These are phyloP conservation scores for Schwanniomyces etchellsii DNA, from an alignment of 1,139 yeast species.

Conservation along the genomic window DNA sequence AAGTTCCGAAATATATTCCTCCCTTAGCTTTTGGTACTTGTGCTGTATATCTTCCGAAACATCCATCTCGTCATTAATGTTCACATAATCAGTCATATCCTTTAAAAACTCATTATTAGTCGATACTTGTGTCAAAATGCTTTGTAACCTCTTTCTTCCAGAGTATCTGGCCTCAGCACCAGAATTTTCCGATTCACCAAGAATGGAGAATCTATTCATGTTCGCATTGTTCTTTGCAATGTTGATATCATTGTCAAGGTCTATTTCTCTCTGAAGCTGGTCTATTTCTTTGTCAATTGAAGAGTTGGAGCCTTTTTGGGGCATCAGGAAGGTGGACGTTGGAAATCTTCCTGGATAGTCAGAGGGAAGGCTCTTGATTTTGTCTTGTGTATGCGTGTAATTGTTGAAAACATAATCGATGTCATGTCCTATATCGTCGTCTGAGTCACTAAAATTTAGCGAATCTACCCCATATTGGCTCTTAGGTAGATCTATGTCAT, in stretches of 20 bases:
- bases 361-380: constrained; percentile 1
- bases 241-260: constrained; percentile 3
- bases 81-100: constrained; percentile 17
- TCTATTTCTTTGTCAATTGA: constrained; percentile 2
- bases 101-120: constrained; percentile 17
- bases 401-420: constrained; percentile 4
- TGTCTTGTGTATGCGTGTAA: constrained; percentile 4
- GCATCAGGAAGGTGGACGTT: too few relatives aligned
- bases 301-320: neutral
- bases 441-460: constrained; percentile 15
- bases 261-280: constrained; percentile 2
- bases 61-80: constrained; percentile 11
- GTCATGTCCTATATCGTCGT: constrained; percentile 16
- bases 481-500: constrained; percentile 5
- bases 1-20: constrained; percentile 27
- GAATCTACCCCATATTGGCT: constrained; percentile 3
- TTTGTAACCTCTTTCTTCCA: neutral
- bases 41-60: constrained; percentile 7
- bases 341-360: constrained; percentile 4
- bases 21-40: constrained; percentile 25
- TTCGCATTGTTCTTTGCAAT: constrained; percentile 4
- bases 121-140: neutral
- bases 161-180: neutral
- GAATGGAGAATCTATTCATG: neutral
- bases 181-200: neutral